phyloP scores from a whole-genome alignment of 768 basidiomycete species.

The Crassisporium funariophilum region DNA sequence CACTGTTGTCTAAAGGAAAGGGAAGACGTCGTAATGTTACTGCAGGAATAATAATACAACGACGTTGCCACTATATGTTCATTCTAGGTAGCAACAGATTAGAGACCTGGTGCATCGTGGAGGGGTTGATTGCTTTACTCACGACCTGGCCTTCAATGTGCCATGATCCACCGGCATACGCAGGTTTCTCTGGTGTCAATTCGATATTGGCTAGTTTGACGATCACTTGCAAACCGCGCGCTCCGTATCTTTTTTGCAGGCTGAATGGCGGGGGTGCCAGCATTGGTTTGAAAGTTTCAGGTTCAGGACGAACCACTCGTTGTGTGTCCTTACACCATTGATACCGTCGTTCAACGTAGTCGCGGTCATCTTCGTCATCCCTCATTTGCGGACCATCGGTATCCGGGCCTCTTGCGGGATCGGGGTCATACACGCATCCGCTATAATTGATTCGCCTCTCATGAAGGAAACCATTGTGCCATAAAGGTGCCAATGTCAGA shows the following conservation, averaged over 20 bases:
- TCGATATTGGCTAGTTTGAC: constrained; percentile 32
- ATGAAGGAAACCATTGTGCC: neutral
- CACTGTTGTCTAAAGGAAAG: constrained; percentile 27
- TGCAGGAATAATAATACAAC: constrained; percentile 30
- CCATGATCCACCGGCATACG: constrained; percentile 30
- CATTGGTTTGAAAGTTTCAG: constrained; percentile 13
- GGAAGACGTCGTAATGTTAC: constrained; percentile 25
- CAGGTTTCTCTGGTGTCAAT: constrained; percentile 31
- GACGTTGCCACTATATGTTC: constrained; percentile 35
- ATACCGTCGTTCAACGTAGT: constrained; percentile 13
- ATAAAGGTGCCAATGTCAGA: constrained; percentile 20
- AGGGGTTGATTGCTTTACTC: neutral
- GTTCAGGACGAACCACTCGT: constrained; percentile 22
- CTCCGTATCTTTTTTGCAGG: neutral
- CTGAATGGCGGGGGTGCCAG: neutral
- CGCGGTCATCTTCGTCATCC: constrained; percentile 18
- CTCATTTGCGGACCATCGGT: constrained; percentile 18
- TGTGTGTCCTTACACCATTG: constrained; percentile 16
- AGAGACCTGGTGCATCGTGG: neutral
- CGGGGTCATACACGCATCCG: constrained; percentile 16
- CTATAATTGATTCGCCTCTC: constrained; percentile 18
- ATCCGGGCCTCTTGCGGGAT: constrained; percentile 13
- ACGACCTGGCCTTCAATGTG: constrained; percentile 33
- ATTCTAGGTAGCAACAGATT: constrained; percentile 20
- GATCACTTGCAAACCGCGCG: constrained; percentile 22